Evolutionary conservation across 345 rosid species (phyloP), one percentile per base, ranked within the genome.

Genomic region (Citrus inodora): DNA sequence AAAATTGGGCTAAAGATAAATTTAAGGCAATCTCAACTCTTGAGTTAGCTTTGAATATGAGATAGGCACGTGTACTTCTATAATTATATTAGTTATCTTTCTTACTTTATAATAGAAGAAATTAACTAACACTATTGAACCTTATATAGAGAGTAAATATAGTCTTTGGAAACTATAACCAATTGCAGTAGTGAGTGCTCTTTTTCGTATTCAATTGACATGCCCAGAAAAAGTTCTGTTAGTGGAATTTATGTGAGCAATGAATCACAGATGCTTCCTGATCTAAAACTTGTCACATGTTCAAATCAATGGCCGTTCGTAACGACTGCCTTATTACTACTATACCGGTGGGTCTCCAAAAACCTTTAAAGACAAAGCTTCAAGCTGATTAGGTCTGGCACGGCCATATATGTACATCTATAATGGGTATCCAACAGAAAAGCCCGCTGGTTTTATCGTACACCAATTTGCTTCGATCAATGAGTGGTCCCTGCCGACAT

Each of bases 391-490:
- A 24, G 24, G 25, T 61, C 74, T 58, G 58, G 28, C 61, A 10
- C 38, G 22, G 40, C 19, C 32, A 5, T 14, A 1, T 1, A 17
- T 53, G 22, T 1, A 51, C 22, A 53, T 53, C 21, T 53, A 17
- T 53, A 53, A 27, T 69, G 70, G 33, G 6, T 25, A 30, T 46
- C 69, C 16, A 48, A 63, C 51, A n/a, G 66, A 78, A 46, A 78
- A 64, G 75, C 71, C 71, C 9, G 40, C 66, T 48, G 40, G 37
- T 78, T 71, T 72, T 71, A 63, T 63, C n/a, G n/a, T 53, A 64
- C 65, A 16, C 38, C 71, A 46, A 69, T 55, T 77, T 58, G 67
- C 67, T 68, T 76, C 65, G 1, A 76, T 53, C 7, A 5, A 53
- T 53, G 21, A 30, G 71, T 76, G 62, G 70, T 46, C 76, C 76